phyloP scores from a whole-genome alignment of 805 yeast genomes.

The Ogataea pignaliae region DNA sequence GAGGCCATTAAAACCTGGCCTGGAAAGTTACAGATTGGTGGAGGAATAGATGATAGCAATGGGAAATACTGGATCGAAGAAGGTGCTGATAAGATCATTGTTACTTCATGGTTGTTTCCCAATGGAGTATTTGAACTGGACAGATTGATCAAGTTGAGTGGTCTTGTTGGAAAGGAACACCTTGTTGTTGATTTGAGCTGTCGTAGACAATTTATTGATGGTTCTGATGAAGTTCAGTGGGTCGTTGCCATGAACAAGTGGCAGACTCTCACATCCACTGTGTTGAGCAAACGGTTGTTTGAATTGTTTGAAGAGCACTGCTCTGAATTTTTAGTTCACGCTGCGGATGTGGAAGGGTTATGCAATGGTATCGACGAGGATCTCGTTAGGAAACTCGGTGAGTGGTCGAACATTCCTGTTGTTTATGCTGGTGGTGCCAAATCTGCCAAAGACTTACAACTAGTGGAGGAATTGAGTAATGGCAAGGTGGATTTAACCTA shows the following conservation, averaged over 20 bases:
- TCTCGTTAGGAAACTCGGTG: slow-evolving; percentile 64
- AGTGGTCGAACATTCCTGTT: slow-evolving; percentile 73
- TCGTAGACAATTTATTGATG: slow-evolving; percentile 36
- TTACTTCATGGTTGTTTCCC: slow-evolving; percentile 89
- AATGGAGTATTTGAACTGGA: slow-evolving; percentile 46
- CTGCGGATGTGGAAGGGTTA: slow-evolving; percentile 97
- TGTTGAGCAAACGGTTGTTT: slow-evolving; percentile 52
- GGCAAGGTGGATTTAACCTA: slow-evolving; percentile 89
- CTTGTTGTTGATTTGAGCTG: slow-evolving; percentile 92
- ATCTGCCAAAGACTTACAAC: slow-evolving; percentile 58
- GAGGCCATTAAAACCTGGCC: slow-evolving; percentile 79
- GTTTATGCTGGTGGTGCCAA: slow-evolving; percentile 98
- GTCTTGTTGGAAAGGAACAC: slow-evolving; percentile 55
- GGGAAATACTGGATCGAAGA: slow-evolving; percentile 72
- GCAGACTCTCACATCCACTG: slow-evolving; percentile 80
- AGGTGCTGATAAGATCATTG: slow-evolving; percentile 83
- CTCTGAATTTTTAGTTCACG: slow-evolving; percentile 87
- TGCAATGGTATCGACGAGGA: slow-evolving; percentile 89
- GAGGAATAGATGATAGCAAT: slow-evolving; percentile 77
- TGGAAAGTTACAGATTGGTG: slow-evolving; percentile 75
- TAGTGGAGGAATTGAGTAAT: slow-evolving; percentile 61
- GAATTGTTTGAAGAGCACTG: slow-evolving; percentile 57
- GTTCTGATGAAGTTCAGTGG: slow-evolving; percentile 48
- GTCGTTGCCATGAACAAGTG: slow-evolving; percentile 97
- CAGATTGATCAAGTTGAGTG: slow-evolving; percentile 48